These are phyloP conservation scores for Mycena venus DNA, from an alignment of 768 basidiomycete genomes.

Conservation along the genomic window DNA sequence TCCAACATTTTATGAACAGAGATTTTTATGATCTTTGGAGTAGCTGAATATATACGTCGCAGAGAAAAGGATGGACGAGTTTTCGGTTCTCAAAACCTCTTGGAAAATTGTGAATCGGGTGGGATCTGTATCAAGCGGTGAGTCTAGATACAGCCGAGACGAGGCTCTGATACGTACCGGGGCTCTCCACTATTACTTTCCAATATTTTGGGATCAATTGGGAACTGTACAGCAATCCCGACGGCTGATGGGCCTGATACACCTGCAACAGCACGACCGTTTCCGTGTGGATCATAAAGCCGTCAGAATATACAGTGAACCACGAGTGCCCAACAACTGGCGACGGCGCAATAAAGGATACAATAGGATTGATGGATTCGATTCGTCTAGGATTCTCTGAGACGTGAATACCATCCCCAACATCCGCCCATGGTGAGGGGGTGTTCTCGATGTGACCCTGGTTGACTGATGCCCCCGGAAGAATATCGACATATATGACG, in stretches of 20 bases:
- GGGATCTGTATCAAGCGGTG: constrained; percentile 62
- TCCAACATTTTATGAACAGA: too few species aligned
- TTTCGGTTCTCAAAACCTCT: constrained; percentile 61
- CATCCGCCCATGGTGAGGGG: constrained; percentile 28
- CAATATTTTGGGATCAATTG: constrained; percentile 75
- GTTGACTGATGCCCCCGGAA: constrained; percentile 43
- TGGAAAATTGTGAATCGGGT: constrained; percentile 77
- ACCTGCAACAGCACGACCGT: constrained; percentile 49
- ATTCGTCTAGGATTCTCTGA: constrained; percentile 66
- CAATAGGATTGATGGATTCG: constrained; percentile 72
- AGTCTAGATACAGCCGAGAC: constrained; percentile 27
- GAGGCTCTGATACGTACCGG: constrained; percentile 55
- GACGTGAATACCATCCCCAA: constrained; percentile 47
- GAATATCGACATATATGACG: constrained; percentile 63
- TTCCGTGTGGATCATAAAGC: constrained; percentile 67
- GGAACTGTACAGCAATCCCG: constrained; percentile 67
- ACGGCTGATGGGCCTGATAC: constrained; percentile 40
- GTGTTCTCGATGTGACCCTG: constrained; percentile 5
- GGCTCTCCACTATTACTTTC: constrained; percentile 66
- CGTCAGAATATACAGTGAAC: constrained; percentile 66
- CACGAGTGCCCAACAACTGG: constrained; percentile 65
- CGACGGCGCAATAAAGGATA: constrained; percentile 69
- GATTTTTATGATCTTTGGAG: too few species aligned
- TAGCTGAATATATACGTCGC: constrained; percentile 72
- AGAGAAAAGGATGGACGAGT: constrained; percentile 62